Evolutionary conservation across 139 green algal genomes (phyloP).

Genomic region (Chlamydomonas sp.): DNA sequence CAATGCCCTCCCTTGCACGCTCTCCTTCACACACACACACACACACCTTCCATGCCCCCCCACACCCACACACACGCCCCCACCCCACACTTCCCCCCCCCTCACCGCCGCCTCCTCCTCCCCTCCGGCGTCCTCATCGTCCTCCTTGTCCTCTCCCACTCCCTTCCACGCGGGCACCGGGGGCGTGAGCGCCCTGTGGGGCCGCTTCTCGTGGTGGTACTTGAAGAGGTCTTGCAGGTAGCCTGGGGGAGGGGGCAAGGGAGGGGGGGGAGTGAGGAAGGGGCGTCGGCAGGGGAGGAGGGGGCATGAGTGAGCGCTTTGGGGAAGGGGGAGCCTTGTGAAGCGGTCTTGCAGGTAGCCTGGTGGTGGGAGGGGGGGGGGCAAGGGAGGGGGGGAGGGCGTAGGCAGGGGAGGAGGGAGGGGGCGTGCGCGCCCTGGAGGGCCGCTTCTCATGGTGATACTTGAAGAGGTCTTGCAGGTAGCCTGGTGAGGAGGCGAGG

Average conservation of each 20-base stretch:
- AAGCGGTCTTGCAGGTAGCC: too few relatives aligned
- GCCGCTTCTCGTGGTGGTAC: conserved; percentile 64
- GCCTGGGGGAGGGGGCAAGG: not conserved
- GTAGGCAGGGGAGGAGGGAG: too few relatives aligned
- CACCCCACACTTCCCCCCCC: conserved; percentile 26
- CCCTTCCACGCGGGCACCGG: conserved; percentile 67
- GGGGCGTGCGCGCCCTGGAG: too few relatives aligned
- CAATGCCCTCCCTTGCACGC: too few relatives aligned
- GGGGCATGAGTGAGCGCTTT: too few relatives aligned
- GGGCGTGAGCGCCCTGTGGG: conserved; percentile 20
- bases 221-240: conserved; percentile 84
- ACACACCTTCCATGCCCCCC: not conserved
- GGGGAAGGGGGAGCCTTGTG: too few relatives aligned
- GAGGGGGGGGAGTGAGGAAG: too few relatives aligned
- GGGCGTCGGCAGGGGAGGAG: too few relatives aligned
- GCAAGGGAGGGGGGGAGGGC: too few relatives aligned
- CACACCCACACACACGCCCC: conserved; percentile 4
- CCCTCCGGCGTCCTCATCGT: conserved; percentile 10
- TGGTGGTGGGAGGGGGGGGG: too few relatives aligned
- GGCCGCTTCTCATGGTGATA: conserved; percentile 64
- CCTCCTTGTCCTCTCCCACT: conserved; percentile 27
- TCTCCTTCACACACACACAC: not conserved
- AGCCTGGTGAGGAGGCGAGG: conserved; percentile 24
- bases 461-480: conserved; percentile 78
- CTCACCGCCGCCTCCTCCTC: conserved; percentile 61